Percentiles rank a stretch among this genome's conserved stretches.
These are phyloP conservation scores for Kazachstania bromeliacearum DNA, from an alignment of 805 yeast genomes.

Conservation along the genomic window DNA sequence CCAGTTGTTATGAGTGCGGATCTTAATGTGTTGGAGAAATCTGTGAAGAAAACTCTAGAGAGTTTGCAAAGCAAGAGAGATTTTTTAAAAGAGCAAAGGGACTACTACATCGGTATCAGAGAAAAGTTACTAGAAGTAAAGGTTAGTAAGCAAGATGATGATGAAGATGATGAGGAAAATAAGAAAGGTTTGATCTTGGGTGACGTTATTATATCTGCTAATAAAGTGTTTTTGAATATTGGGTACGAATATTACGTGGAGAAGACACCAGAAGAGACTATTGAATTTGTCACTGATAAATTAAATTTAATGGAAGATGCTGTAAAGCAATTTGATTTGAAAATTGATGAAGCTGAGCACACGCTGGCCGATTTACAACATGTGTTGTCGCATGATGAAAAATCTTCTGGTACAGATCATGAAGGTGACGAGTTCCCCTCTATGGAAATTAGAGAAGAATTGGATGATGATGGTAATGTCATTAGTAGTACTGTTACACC, in stretches of 20 bases:
- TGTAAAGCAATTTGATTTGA: constrained; percentile 32
- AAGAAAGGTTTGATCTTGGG: constrained; percentile 22
- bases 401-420: background rate
- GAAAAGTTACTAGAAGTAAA: constrained; percentile 6
- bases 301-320: constrained; percentile 30
- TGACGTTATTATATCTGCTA: constrained; percentile 22
- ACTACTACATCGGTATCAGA: constrained; percentile 17
- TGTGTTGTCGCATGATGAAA: constrained; percentile 2
- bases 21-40: constrained; percentile 10
- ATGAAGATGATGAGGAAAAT: constrained; percentile 4
- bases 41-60: constrained; percentile 16
- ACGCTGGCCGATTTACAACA: constrained; percentile 24
- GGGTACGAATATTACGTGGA: constrained; percentile 30
- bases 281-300: constrained; percentile 20
- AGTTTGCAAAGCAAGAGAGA: constrained; percentile 18
- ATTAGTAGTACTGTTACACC: constrained; percentile 38
- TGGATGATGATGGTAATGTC: constrained; percentile 78
- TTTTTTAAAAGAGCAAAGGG: constrained; percentile 23
- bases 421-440: constrained; percentile 42
- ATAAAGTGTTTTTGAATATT: constrained; percentile 19
- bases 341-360: constrained; percentile 33
- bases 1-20: constrained; percentile 10
- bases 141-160: constrained; percentile 1
- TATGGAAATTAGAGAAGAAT: constrained; percentile 74
- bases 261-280: constrained; percentile 17